Evolutionary conservation across 805 yeast genomes (phyloP), one percentile per base, ranked within the genome.

Genomic region (Scheffersomyces spartinae): DNA sequence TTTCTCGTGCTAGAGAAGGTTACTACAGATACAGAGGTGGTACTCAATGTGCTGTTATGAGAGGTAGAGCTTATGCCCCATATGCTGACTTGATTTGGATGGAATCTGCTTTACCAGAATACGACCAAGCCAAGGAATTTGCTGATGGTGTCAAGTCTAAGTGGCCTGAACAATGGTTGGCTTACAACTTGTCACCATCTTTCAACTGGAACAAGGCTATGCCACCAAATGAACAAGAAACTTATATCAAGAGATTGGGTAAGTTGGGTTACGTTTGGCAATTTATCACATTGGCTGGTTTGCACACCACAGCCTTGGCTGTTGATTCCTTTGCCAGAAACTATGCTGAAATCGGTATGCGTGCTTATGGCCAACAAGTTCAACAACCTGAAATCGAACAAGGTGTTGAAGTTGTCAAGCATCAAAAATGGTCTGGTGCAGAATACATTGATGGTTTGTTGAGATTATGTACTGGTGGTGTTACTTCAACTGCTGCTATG

Each of bases 401-500:
- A 32, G 86, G 83, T 38, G 95, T 86, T 38, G 97, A 88, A 56
- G 94, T 88, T 32, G 93, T 88, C 36, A 88, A 85, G 68, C 97
- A 88, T 58, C 97, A 88, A 60, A 84, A 86, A 57, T 88, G 97
- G 97, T 84, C 95, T 21, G 97, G 97, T 50, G 97, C 97, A 16
- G 94, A 83, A 59, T 86, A 84, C 64, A 79, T 88, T 47, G 97
- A 88, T 56, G 77, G 83, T 32, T 64, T 88, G 47, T 74, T 88
- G 54, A 85, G 78, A 56, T 65, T 84, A 57, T 91, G 85, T 14
- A 77, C 91, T 29, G 96, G 96, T 44, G 97, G 97, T 61, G 80
- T 86, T 31, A 68, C 86, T 26, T 78, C 94, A 11, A 88, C 97
- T 25, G 94, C 96, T 39, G 96, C 97, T 25, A 88, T 88, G 96